A percentile compares a stretch with the other conserved stretches of the same genome.
Conservation (phyloP, 306 rosid genomes). For the Casuarina cunninghamiana region DNA sequence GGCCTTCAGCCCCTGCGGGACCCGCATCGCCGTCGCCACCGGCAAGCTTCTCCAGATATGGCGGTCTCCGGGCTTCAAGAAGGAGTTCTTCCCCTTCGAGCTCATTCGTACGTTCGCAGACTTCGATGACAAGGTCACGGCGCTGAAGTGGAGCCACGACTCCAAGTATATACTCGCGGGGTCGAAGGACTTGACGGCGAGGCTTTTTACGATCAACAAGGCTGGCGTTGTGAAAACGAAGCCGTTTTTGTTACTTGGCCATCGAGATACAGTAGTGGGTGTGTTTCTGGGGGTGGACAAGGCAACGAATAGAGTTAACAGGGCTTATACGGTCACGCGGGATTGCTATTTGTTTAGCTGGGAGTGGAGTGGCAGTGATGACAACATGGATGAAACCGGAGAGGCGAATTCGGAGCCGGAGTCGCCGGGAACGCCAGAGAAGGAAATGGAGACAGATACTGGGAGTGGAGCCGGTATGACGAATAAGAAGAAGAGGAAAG, state of each 20-base stretch:
- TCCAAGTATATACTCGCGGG: slow-evolving; percentile 64
- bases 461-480: slow-evolving; percentile 44
- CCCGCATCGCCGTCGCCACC: slow-evolving; percentile 62
- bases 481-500: slow-evolving; percentile 64
- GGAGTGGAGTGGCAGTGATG: slow-evolving; percentile 40
- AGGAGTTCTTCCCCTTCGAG: slow-evolving; percentile 72
- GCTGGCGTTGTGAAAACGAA: slow-evolving; percentile 33
- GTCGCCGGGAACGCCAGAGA: slow-evolving; percentile 62
- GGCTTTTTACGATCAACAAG: slow-evolving; percentile 54
- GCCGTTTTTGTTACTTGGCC: slow-evolving; percentile 76
- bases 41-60: slow-evolving; percentile 86
- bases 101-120: slow-evolving; percentile 65
- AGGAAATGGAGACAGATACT: slow-evolving; percentile 43
- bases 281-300: slow-evolving; percentile 69
- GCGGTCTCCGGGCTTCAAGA: slow-evolving; percentile 76
- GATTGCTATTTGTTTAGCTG: slow-evolving; percentile 74
- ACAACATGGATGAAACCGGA: slow-evolving; percentile 35
- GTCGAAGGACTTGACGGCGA: slow-evolving; percentile 83
- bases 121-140: slow-evolving; percentile 51
- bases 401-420: slow-evolving; percentile 42
- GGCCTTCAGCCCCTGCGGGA: slow-evolving; percentile 40
- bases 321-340: slow-evolving; percentile 68
- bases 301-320: slow-evolving; percentile 50
- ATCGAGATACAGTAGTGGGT: slow-evolving; percentile 78
- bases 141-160: slow-evolving; percentile 84